Base-by-base conservation (phyloP, 139 green algal genomes). In the Chlamydomonas schloesseri region DNA sequence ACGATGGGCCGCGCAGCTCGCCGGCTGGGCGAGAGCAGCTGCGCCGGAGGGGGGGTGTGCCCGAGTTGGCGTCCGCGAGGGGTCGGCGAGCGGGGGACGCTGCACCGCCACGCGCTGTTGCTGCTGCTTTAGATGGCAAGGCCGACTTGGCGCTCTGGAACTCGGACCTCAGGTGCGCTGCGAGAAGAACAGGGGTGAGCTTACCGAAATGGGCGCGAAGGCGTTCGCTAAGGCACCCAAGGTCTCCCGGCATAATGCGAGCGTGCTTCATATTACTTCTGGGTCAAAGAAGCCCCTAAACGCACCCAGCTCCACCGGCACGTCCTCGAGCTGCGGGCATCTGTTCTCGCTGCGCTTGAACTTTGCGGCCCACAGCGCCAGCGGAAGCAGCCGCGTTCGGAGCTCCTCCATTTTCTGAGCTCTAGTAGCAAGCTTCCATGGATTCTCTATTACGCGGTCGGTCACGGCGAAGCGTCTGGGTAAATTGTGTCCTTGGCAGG, bases 331-430 rank as follows among this genome's bases (percentile, higher is more conserved):
- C 13, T 33, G 29, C 3, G 79, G 79, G 10, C 65, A 50, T 15
- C 42, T 55, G 9, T 50, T 67, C 55, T 76, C 6, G 20, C 2
- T 69, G 23, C 79, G 79, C 24, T 76, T 76, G 47, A 58, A 76
- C 4, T 26, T 42, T 13, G 79, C 79, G 20, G 73, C 79, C 79
- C 79, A 85, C 26, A 33, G 65, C 6, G 79, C 79, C 36, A 85
- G 67, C 21, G 79, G 79, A 11, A 85, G 21, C 47, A 85, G 57
- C 20, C 62, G 71, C 15, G 15, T 31, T 10, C 47, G 53, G 42
- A 83, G 23, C 20, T 83, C 76, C 42, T 50, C 42, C 42, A 50
- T 50, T 50, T 8, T 8, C 5, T 13, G 42, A 13, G 42, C 5
- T 8, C 8, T 50, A 50, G 8, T 8, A 50, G 42, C 6, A 13